These are phyloP conservation scores for Fraxinus dipetala DNA, from an alignment of 305 asterid species.

Conservation along the genomic window DNA sequence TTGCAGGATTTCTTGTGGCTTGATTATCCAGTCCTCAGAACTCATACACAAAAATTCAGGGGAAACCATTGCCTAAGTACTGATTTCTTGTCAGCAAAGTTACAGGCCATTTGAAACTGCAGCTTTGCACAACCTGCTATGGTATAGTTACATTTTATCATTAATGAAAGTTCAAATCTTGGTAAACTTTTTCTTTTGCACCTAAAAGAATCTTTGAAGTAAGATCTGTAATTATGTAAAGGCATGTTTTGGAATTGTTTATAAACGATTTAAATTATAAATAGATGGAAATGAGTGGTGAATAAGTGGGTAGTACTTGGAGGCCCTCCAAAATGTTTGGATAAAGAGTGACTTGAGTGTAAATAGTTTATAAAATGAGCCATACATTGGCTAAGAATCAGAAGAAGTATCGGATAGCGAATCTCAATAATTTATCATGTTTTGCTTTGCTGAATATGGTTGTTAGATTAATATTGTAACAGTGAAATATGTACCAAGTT, in stretches of 20 bases:
- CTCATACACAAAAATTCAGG: neutral
- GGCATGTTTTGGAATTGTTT: neutral
- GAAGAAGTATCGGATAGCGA: neutral
- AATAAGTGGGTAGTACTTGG: neutral
- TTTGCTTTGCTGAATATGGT: neutral
- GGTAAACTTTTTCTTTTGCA: neutral
- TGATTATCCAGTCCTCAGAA: neutral
- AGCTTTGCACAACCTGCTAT: slow-evolving; percentile 25
- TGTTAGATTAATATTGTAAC: neutral
- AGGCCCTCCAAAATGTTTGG: neutral
- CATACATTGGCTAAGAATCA: neutral
- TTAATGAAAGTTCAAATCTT: neutral
- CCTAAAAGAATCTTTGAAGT: neutral
- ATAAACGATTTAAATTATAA: neutral
- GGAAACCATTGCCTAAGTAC: slow-evolving; percentile 18
- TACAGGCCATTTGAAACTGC: neutral
- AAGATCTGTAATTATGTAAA: neutral
- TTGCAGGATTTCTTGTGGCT: slow-evolving; percentile 23
- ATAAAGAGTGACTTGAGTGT: neutral
- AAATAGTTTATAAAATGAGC: neutral
- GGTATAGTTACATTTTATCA: slow-evolving; percentile 30
- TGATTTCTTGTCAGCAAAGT: neutral
- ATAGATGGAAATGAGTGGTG: neutral
- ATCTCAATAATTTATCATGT: neutral
- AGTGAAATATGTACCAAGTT: neutral